Base-by-base conservation (phyloP, 2,329 filamentous ascomycete species). In the Didymella lethalis region DNA sequence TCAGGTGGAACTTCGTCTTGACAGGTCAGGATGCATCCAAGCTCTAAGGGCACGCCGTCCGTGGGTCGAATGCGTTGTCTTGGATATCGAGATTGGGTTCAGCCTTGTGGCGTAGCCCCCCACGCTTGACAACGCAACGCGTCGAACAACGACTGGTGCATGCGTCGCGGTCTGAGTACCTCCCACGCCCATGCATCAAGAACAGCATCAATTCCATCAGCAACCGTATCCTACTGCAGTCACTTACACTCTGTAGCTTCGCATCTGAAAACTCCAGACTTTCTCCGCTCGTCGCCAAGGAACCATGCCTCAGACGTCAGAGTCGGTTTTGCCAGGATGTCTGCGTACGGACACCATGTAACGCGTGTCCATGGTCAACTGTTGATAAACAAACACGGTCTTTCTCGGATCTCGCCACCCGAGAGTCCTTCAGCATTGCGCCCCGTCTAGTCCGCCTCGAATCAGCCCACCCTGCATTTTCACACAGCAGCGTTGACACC, bases 1-100 rank as follows among this genome's bases (percentile, higher is more conserved):
- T 79, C 12, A 74, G 69, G 49, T 80, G 77, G 77, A 68, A 71
- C 57, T 74, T 80, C 49, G 59, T 71, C 8, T 52, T 71, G 38
- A 71, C 68, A 16, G 69, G 65, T 7, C 47, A 62, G 7, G 59
- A 55, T 6, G 46, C 51, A 11, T 26, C 57, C 7, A 69, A 70
- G 53, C 62, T 75, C 14, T 73, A 68, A 56, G 14, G n/a, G 40
- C 40, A 53, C 16, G 20, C 11, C 4, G 23, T 23, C 23, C 23
- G 23, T 23, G 23, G 23, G 2, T 26, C 2, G 23, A 25, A 10
- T 14, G 40, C 12, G 3, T 26, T 16, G 11, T 20, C 4, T 25
- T 16, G 40, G 10, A 26, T 43, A 20, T 16, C 2, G 36, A 11
- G 7, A 1, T 26, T 25, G 40, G 1, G 7, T 1, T 43, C 20